Evolutionary conservation across 2,329 filamentous ascomycete species (phyloP), one percentile per base, ranked within the genome.

Genomic region (Trichophaea hybrida): DNA sequence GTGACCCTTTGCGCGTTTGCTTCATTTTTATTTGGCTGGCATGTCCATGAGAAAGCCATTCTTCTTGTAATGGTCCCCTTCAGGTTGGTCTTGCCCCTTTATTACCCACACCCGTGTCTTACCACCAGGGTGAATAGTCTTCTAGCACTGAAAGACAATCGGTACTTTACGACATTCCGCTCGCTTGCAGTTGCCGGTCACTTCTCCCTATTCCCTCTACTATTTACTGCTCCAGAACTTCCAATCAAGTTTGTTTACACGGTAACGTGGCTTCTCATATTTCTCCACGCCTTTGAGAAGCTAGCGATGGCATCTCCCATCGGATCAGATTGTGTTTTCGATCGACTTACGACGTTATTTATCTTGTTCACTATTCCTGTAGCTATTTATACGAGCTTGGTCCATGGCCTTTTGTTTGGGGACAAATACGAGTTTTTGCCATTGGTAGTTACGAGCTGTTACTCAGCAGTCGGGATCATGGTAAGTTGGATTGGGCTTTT

Each of bases 1-100:
- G 80, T 95, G 49, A 96, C 91, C 0, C 81, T 97, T 13, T 97
- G 93, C 69, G 93, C 88, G 60, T 98, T 96, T 70, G 86, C 91
- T 0, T 96, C 91, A 0, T 98, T 98, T 74, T 78, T 98, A 7
- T 97, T 97, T 68, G 91, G 93, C 59, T 98, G 91, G 89, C 93
- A 98, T 70, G 93, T 98, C 6, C 93, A 98, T 69, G 93, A 98
- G 71, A 98, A 98, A 73, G 93, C 93, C 1, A 86, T 98, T 59
- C 79, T 98, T 24, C 80, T 97, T 17, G 85, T 97, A 69, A 89
- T 98, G 66, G 86, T 97, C 53, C 93, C 93, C 0, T 97, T 97
- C 76, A 94, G 87, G 50, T 53, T 8, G 1, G 50, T 50, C 10
- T 50, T 53, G 15, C 50, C 24, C 50, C 34, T 53, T 2, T 37